Evolutionary conservation across 106 monocot species (phyloP).

Genomic region (Allium cepa): DNA sequence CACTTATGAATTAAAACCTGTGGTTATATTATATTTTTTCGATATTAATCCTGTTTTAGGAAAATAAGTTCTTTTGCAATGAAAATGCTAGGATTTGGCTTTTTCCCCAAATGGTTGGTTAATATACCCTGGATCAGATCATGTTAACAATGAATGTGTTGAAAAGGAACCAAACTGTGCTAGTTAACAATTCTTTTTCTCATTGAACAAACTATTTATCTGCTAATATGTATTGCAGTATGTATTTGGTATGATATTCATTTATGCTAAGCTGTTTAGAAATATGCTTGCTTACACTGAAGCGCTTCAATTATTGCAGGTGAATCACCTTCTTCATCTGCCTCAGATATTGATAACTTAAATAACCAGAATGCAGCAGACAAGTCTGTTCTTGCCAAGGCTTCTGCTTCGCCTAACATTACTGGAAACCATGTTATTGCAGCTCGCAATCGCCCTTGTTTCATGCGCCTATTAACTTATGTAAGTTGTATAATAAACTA

Average conservation of each 20-base stretch:
- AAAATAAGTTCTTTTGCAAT: too few relatives aligned
- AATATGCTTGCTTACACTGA: constrained; percentile 3
- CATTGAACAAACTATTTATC: too few relatives aligned
- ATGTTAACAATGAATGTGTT: too few relatives aligned
- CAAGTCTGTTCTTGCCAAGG: constrained; percentile 51
- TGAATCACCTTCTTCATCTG: constrained; percentile 97
- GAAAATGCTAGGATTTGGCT: too few relatives aligned
- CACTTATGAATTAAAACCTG: too few relatives aligned
- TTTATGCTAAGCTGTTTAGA: not conserved
- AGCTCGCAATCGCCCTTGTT: constrained; percentile 18
- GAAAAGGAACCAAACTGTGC: too few relatives aligned
- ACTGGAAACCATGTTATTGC: constrained; percentile 21
- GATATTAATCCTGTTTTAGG: too few relatives aligned
- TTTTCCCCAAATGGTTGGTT: too few relatives aligned
- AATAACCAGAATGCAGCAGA: constrained; percentile 52
- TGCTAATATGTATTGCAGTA: too few relatives aligned
- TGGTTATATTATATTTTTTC: too few relatives aligned
- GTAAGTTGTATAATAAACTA: constrained; percentile 15
- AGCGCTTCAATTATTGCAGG: constrained; percentile 36
- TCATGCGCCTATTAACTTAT: constrained; percentile 16
- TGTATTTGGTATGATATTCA: not conserved
- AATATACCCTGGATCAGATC: too few relatives aligned
- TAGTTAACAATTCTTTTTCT: too few relatives aligned
- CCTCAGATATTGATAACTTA: constrained; percentile 92
- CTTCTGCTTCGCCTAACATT: constrained; percentile 58